Base-by-base conservation (phyloP, 345 rosid genomes). In the Nephelium lappaceum region DNA sequence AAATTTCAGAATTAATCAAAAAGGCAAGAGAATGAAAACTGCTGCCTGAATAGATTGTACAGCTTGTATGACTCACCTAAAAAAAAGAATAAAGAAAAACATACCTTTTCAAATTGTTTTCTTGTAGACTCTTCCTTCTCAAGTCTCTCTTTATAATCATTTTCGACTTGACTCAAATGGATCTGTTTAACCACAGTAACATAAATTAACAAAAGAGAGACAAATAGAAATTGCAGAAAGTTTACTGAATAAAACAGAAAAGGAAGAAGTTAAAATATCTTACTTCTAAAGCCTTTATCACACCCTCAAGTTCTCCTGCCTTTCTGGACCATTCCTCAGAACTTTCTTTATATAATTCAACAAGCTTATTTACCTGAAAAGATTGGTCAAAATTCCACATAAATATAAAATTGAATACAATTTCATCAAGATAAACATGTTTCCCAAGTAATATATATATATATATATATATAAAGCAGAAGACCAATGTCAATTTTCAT, bases 271-370 rank as follows among this genome's bases (percentile, higher is more conserved):
- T n/a, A 78, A 78, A 72, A 65, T 76, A 77, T 71, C 87, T 81
- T 83, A 96, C 99, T 83, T 96, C 98, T 53, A 96, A 78, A 79
- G 98, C 99, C 82, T 89, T 96, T 65, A 96, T 86, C 61, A 92
- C 98, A 69, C 99, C 99, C 86, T 96, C 99, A 77, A 94, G 99
- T 86, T 96, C 99, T 72, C 91, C 91, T 8, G 97, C 95, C 91
- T 94, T 94, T 78, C 85, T 84, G 63, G 98, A 94, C 97, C 97
- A 96, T 82, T 96, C 99, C 81, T 91, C 97, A 0, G 94, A 94
- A 79, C 95, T 89, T 88, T 96, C 97, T 84, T 90, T 96, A 84
- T 96, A 90, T 71, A 96, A 77, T 67, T 94, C 97, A 77, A 89
- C 95, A 77, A 96, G 99, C 85, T 90, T 94, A 79, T 93, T 92